phyloP scores from a whole-genome alignment of 805 yeast genomes.

The Zygosaccharomyces gambellarensis region DNA sequence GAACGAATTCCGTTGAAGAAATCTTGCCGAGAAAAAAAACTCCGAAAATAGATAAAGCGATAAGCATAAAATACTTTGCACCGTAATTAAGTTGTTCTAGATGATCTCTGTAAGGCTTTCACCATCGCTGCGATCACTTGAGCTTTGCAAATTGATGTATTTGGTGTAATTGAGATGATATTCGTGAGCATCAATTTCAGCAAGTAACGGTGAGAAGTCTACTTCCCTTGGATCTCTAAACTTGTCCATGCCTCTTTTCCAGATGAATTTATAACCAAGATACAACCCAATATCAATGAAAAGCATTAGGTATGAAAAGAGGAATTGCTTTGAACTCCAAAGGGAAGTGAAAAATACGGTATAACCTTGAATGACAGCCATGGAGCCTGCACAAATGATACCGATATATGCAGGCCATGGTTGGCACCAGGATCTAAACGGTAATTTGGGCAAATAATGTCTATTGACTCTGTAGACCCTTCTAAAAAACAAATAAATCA shows the following conservation, averaged over 20 bases:
- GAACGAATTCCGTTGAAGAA: background rate
- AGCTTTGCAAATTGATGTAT: background rate
- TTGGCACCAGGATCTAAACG: constrained; percentile 53
- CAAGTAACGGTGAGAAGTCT: constrained; percentile 50
- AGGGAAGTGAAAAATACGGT: constrained; percentile 60
- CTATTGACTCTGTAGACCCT: constrained; percentile 53
- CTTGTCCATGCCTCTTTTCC: constrained; percentile 41
- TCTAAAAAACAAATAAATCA: constrained; percentile 58
- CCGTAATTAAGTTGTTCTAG: background rate
- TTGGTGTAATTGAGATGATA: constrained; percentile 1
- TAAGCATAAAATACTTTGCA: background rate
- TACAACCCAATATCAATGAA: constrained; percentile 50
- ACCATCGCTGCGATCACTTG: background rate
- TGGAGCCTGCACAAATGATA: constrained; percentile 39
- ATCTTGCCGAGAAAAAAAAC: background rate
- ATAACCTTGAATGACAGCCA: constrained; percentile 66
- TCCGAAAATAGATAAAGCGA: background rate
- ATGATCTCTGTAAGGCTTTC: background rate
- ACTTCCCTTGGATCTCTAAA: constrained; percentile 44
- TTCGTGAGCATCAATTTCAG: constrained; percentile 59
- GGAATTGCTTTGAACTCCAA: constrained; percentile 59
- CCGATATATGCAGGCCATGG: constrained; percentile 56
- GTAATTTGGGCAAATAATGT: constrained; percentile 38
- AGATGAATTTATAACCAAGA: constrained; percentile 46
- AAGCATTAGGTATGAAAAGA: constrained; percentile 69